phyloP scores from a whole-genome alignment of 257 asterid genomes.

The Lavandula angustifolia region DNA sequence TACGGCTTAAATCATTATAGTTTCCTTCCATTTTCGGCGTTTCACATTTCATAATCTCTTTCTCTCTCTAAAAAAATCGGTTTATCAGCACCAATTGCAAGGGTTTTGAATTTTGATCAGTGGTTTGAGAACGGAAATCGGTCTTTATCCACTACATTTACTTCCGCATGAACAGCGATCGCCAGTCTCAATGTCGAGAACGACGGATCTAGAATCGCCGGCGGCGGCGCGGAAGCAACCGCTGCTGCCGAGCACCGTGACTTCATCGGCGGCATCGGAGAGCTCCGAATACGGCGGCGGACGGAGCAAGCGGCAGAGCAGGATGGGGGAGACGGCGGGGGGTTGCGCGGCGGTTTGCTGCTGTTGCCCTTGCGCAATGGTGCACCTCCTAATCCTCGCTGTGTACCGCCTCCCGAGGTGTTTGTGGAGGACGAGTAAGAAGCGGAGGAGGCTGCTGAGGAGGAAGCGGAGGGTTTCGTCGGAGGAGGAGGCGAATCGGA shows the following conservation, averaged over 20 bases:
- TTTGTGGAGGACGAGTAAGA: conserved; percentile 46
- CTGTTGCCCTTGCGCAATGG: conserved; percentile 54
- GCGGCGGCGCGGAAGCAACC: conserved; percentile 38
- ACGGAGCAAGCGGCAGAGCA: conserved; percentile 36
- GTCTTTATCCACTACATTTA: neutral
- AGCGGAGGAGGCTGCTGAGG: conserved; percentile 39
- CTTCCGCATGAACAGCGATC: conserved; percentile 11
- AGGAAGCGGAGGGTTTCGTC: conserved; percentile 32
- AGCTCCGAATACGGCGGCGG: neutral
- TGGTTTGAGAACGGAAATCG: conserved; percentile 7
- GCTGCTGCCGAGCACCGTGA: conserved; percentile 30
- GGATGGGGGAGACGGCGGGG: conserved; percentile 58
- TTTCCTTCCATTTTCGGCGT: conserved; percentile 35
- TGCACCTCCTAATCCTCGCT: conserved; percentile 46
- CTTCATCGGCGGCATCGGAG: conserved; percentile 21
- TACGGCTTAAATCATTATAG: no score
- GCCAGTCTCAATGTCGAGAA: conserved; percentile 32
- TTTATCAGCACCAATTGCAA: conserved; percentile 12
- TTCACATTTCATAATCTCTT: conserved; percentile 5
- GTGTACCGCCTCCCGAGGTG: conserved; percentile 49
- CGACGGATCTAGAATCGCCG: conserved; percentile 31
- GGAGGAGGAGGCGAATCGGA: conserved; percentile 28
- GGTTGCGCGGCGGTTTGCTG: conserved; percentile 63
- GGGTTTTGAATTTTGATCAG: conserved; percentile 25
- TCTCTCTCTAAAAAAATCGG: conserved; percentile 23